These are phyloP conservation scores for Curvularia spicifera DNA, from an alignment of 2,329 filamentous ascomycete species.

Conservation along the genomic window DNA sequence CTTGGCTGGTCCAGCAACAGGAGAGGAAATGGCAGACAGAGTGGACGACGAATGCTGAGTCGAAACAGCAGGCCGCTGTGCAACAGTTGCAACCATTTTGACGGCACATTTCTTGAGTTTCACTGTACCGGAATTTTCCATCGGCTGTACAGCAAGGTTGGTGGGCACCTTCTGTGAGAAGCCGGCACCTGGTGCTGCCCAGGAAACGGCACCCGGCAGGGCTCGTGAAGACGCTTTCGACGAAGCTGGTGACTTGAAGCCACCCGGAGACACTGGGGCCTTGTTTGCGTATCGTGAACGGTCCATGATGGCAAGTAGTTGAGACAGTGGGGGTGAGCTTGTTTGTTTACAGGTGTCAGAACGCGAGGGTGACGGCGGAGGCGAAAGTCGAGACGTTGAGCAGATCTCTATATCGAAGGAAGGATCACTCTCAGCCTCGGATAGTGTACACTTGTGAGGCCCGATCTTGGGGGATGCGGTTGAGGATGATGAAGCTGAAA, in stretches of 20 bases:
- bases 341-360: no score
- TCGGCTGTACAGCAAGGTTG: slow-evolving; percentile 35
- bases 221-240: neutral
- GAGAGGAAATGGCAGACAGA: slow-evolving; percentile 1
- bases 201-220: neutral
- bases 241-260: neutral
- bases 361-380: neutral
- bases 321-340: neutral
- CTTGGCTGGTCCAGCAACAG: slow-evolving; percentile 13
- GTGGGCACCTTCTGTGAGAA: slow-evolving; percentile 16
- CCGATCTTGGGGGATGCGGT: slow-evolving; percentile 4
- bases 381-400: slow-evolving; percentile 4
- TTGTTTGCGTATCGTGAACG: slow-evolving; percentile 15
- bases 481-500: slow-evolving; percentile 10
- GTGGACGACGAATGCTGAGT: neutral
- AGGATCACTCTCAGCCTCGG: neutral
- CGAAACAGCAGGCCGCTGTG: slow-evolving; percentile 1
- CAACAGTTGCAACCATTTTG: slow-evolving; percentile 33
- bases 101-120: slow-evolving; percentile 41
- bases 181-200: neutral
- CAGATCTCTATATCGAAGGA: neutral
- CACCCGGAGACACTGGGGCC: slow-evolving; percentile 5
- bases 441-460: neutral
- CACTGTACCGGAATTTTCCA: slow-evolving; percentile 19
- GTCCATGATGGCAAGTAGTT: slow-evolving; percentile 19